These are phyloP conservation scores for Chrysopogon serrulatus DNA, from an alignment of 176 grass and related monocot genomes.

Conservation along the genomic window DNA sequence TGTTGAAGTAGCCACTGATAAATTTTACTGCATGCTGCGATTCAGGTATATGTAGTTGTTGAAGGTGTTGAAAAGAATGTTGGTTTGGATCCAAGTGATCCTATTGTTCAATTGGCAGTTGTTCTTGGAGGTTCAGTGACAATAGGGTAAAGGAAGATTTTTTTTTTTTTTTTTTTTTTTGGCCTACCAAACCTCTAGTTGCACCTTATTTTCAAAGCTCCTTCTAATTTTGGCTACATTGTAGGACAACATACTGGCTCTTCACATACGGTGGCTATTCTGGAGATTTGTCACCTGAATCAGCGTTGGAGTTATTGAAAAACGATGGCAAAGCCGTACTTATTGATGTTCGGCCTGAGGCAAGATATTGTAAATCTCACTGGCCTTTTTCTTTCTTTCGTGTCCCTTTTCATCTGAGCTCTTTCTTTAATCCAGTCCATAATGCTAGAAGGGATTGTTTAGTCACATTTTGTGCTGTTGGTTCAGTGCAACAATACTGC, in stretches of 20 bases:
- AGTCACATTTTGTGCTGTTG: neutral
- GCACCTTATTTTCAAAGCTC: neutral
- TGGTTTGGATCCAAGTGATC: conserved; percentile 91
- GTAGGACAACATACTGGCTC: conserved; percentile 73
- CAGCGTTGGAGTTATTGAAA: conserved; percentile 74
- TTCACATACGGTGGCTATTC: conserved; percentile 74
- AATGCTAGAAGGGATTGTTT: neutral
- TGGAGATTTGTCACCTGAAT: conserved; percentile 75
- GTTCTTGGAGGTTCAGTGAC: conserved; percentile 70
- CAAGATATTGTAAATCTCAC: conserved; percentile 98
- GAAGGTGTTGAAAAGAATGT: conserved; percentile 85
- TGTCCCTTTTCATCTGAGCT: conserved; percentile 23
- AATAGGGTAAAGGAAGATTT: conserved; percentile 49
- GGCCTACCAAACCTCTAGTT: neutral
- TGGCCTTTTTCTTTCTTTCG: conserved; percentile 59
- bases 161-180: conserved; percentile 23
- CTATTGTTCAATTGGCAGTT: conserved; percentile 66
- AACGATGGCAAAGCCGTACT: conserved; percentile 75
- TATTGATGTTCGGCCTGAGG: conserved; percentile 98
- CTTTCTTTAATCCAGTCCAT: conserved; percentile 13
- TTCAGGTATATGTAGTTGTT: conserved; percentile 58
- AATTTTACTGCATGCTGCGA: neutral
- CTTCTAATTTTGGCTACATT: conserved; percentile 27
- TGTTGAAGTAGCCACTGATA: neutral
- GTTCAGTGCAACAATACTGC: neutral